Evolutionary conservation across 2,329 filamentous ascomycete species (phyloP), one percentile per base, ranked within the genome.

Genomic region (Drechslerella coelobrocha): DNA sequence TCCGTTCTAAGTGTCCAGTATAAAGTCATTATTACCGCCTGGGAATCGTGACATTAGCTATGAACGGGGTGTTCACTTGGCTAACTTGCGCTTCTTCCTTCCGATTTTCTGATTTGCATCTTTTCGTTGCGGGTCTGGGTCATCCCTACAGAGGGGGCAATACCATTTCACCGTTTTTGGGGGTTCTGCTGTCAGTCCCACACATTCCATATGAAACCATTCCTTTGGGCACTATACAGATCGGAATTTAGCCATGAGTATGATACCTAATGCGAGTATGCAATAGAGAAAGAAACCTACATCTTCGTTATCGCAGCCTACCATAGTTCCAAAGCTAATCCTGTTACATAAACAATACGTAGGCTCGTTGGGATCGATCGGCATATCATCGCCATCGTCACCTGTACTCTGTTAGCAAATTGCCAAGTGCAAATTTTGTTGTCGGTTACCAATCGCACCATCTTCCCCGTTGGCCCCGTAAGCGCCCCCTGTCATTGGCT

Each of bases 121-220:
- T 19, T 48, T 74, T 55, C 61, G 71, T 39, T 31, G 54, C 9
- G 48, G n/a, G 26, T 57, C 84, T 82, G 77, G 89, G 88, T 81
- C 86, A 92, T 75, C 83, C 41, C 87, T 82, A 76, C 90, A 94
- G 53, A 91, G 86, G 0, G 89, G 89, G 78, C 90, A 94, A 76
- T 91, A 94, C 90, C 90, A 94, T 78, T 91, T 92, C 1, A 88
- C 88, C 29, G 88, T 89, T 17, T 89, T 83, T 1, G 87, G 84
- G 9, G 90, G 89, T 68, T 89, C 85, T 23, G 87, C 81, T 9
- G 83, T 81, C 31, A 94, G 81, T 3, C 84, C 86, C 4, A 94
- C 88, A 76, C 90, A 94, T 73, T 87, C 86, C 41, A 94, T 83
- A 77, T 94, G 90, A 78, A 93, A 94, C 90, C 90, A 94, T 78